A percentile compares a stretch with the other conserved stretches of the same genome.
These are phyloP conservation scores for Cardamine resedifolia DNA, from an alignment of 345 rosid genomes.

Conservation along the genomic window DNA sequence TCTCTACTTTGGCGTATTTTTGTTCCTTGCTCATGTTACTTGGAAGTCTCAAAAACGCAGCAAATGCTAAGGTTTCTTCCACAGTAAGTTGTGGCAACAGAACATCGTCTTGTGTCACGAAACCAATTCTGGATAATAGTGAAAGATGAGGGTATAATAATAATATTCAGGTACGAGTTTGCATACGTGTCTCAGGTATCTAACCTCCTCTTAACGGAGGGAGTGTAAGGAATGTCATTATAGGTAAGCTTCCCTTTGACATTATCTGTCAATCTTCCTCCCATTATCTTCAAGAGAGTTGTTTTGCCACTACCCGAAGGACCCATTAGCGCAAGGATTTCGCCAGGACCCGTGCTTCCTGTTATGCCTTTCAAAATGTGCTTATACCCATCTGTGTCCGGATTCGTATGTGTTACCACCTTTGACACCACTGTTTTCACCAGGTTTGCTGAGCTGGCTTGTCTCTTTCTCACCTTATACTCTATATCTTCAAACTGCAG, in stretches of 20 bases:
- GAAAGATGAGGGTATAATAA: background rate
- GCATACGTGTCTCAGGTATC: background rate
- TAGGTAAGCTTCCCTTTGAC: constrained; percentile 71
- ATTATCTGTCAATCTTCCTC: constrained; percentile 79
- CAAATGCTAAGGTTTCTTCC: constrained; percentile 83
- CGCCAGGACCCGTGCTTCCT: constrained; percentile 89
- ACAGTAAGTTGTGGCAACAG: constrained; percentile 92
- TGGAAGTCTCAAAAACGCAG: constrained; percentile 90
- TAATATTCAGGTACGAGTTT: background rate
- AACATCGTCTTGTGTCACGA: constrained; percentile 95
- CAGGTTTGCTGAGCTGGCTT: constrained; percentile 47
- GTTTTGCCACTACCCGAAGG: constrained; percentile 99
- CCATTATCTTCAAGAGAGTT: constrained; percentile 77
- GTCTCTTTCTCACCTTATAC: constrained; percentile 59
- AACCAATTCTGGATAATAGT: constrained; percentile 66
- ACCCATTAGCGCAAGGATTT: constrained; percentile 93
- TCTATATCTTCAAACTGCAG: constrained; percentile 89
- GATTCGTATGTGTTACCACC: constrained; percentile 52
- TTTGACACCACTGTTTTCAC: constrained; percentile 71
- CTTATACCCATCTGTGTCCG: constrained; percentile 68
- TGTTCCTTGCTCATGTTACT: constrained; percentile 76
- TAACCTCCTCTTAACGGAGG: constrained; percentile 80
- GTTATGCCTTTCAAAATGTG: constrained; percentile 81
- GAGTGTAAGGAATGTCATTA: constrained; percentile 71
- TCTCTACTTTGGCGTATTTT: constrained; percentile 72